These are phyloP conservation scores for Sarcodon sp. DNA, from an alignment of 768 basidiomycete species.

Conservation along the genomic window DNA sequence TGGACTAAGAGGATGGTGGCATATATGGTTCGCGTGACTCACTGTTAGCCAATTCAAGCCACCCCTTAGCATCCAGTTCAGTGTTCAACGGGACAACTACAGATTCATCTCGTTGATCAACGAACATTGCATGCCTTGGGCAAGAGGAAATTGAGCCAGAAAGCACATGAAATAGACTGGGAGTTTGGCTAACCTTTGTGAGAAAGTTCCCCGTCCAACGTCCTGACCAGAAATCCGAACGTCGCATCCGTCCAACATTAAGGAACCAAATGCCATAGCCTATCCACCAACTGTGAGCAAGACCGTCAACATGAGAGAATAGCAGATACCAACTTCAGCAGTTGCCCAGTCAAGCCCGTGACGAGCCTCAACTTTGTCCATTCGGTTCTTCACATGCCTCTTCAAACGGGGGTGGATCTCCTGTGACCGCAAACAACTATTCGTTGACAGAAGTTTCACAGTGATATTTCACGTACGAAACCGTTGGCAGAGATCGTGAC, in stretches of 20 bases:
- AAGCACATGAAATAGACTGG: not conserved
- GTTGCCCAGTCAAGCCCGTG: conserved; percentile 82
- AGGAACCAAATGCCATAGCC: conserved; percentile 82
- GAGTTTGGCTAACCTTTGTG: conserved; percentile 38
- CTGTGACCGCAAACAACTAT: conserved; percentile 20
- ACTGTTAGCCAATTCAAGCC: conserved; percentile 85
- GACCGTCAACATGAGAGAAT: not conserved
- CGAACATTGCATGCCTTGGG: conserved; percentile 75
- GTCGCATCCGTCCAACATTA: conserved; percentile 73
- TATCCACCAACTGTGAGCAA: conserved; percentile 12
- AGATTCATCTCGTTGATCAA: conserved; percentile 74
- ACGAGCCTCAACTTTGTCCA: conserved; percentile 56
- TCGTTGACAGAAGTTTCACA: not conserved
- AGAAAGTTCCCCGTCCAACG: conserved; percentile 84
- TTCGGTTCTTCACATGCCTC: conserved; percentile 65
- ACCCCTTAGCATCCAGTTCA: conserved; percentile 43
- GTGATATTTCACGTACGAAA: conserved; percentile 40
- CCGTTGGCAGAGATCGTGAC: conserved; percentile 34
- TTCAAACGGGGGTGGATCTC: conserved; percentile 70
- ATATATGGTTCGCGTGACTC: conserved; percentile 8
- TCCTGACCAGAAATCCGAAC: conserved; percentile 90
- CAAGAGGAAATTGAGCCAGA: not conserved
- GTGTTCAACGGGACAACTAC: conserved; percentile 78
- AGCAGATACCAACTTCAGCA: conserved; percentile 50
- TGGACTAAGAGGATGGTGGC: not conserved